Conservation (phyloP, 192 early-diverging fungal genomes). For the Funneliformis mosseae region DNA sequence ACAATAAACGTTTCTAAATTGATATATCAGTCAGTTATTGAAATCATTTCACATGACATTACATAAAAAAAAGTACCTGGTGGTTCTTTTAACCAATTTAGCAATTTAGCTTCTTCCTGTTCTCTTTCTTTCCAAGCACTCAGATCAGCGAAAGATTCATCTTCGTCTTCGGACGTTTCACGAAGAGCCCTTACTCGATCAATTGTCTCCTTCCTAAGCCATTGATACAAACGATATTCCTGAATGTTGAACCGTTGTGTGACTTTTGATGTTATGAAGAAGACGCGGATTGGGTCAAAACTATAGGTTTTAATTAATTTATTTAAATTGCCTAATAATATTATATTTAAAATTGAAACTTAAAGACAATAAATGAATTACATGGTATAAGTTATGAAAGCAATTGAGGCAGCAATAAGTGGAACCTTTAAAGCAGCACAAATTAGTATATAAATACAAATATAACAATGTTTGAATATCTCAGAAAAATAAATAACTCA, state of each 20-base stretch:
- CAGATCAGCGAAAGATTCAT: slow-evolving; percentile 22
- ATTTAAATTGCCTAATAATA: not conserved
- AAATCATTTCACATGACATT: not conserved
- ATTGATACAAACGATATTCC: slow-evolving; percentile 60
- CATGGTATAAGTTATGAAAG: slow-evolving; percentile 76
- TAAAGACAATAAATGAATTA: not conserved
- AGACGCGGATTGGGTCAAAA: slow-evolving; percentile 92
- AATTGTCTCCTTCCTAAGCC: slow-evolving; percentile 61
- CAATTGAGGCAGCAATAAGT: slow-evolving; percentile 73
- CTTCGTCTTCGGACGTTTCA: slow-evolving; percentile 39
- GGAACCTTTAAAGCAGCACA: slow-evolving; percentile 61
- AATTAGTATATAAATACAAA: not conserved
- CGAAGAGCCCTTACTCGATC: slow-evolving; percentile 42
- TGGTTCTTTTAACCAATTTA: slow-evolving; percentile 57
- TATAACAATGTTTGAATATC: slow-evolving; percentile 24
- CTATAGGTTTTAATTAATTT: slow-evolving; percentile 22
- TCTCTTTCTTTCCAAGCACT: slow-evolving; percentile 61
- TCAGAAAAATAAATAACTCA: slow-evolving; percentile 34
- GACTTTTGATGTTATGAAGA: slow-evolving; percentile 84
- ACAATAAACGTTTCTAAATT: slow-evolving; percentile 78
- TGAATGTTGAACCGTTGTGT: slow-evolving; percentile 77
- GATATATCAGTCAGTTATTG: not conserved
- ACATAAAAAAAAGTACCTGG: slow-evolving; percentile 48
- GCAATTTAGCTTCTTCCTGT: slow-evolving; percentile 56
- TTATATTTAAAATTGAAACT: not conserved